Base-by-base conservation (phyloP, 2,329 filamentous ascomycete species). In the Xylariomycetidae sp. region DNA sequence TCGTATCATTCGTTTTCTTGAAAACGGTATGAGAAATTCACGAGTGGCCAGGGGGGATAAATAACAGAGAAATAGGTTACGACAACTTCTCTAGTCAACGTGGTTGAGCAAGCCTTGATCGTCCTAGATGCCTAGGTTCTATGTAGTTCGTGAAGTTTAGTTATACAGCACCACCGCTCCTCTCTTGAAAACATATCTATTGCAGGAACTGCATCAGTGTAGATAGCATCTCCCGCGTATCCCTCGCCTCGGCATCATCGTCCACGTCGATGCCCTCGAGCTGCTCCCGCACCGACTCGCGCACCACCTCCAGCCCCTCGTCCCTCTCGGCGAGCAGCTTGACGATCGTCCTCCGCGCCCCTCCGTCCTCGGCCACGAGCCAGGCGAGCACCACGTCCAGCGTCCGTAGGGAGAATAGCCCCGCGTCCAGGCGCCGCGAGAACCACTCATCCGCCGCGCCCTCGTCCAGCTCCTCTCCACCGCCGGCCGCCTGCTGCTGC, bases 381-480 rank as follows among this genome's bases (percentile, higher is more conserved):
- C 92, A 98, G 10, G 89, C 86, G 18, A 98, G 61, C 18, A 92
- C 77, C 1, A 88, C 74, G 63, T 97, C 90, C 28, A 92, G 76
- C 3, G 78, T 84, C 64, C 95, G 88, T 35, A 96, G 62, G 16
- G 77, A 82, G 57, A 86, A 94, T 5, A 97, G 63, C 0, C 92
- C 92, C 0, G 86, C 88, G 44, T 95, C 88, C 12, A 97, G 69
- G 30, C 86, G 71, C 32, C 79, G 69, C 0, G 83, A 80, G 16
- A 94, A 71, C 73, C 82, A 89, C 48, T 86, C 85, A 30, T 80
- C 72, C 12, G 77, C 78, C 53, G 77, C 67, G 16, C 73, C 69
- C 32, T 80, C 74, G 40, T 66, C 68, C 22, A 83, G 80, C 22
- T 83, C 80, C 15, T 81, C 76, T 16, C 73, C 68, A 18, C 66